phyloP scores from a whole-genome alignment of 768 basidiomycete genomes.

The Termitomyces sp. region DNA sequence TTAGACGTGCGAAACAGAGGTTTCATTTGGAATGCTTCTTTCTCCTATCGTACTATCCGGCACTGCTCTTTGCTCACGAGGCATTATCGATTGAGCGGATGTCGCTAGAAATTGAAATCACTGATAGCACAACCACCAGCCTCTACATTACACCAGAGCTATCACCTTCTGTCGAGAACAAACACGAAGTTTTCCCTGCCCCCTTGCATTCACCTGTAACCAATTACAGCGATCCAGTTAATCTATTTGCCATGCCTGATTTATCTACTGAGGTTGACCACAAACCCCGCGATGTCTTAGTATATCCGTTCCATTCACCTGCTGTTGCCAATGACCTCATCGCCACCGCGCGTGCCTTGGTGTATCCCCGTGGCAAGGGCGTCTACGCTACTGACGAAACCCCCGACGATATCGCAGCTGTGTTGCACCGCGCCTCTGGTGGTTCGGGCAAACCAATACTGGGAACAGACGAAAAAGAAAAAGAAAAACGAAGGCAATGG shows the following conservation, averaged over 20 bases:
- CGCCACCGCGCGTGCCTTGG: conserved; percentile 35
- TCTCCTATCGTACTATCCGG: neutral
- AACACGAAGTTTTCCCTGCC: conserved; percentile 3
- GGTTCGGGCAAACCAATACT: conserved; percentile 17
- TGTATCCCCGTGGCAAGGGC: conserved; percentile 43
- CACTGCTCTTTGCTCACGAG: neutral
- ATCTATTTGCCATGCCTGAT: conserved; percentile 26
- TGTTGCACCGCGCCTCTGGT: conserved; percentile 31
- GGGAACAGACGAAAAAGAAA: conserved; percentile 29
- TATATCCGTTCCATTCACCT: conserved; percentile 35
- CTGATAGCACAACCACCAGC: neutral
- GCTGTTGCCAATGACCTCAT: conserved; percentile 38
- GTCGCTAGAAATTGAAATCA: neutral
- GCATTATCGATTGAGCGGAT: neutral
- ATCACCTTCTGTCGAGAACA: conserved; percentile 3
- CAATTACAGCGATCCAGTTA: conserved; percentile 18
- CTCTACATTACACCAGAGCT: neutral
- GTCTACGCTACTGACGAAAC: conserved; percentile 52
- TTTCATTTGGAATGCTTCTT: conserved; percentile 9
- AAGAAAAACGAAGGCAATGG: conserved; percentile 36
- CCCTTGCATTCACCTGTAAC: conserved; percentile 11
- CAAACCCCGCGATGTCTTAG: conserved; percentile 21
- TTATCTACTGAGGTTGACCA: conserved; percentile 7
- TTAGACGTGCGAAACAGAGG: conserved; percentile 14
- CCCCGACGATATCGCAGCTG: conserved; percentile 34